These are phyloP conservation scores for Aspergillus jensenii DNA, from an alignment of 2,329 filamentous ascomycete species.

Conservation along the genomic window DNA sequence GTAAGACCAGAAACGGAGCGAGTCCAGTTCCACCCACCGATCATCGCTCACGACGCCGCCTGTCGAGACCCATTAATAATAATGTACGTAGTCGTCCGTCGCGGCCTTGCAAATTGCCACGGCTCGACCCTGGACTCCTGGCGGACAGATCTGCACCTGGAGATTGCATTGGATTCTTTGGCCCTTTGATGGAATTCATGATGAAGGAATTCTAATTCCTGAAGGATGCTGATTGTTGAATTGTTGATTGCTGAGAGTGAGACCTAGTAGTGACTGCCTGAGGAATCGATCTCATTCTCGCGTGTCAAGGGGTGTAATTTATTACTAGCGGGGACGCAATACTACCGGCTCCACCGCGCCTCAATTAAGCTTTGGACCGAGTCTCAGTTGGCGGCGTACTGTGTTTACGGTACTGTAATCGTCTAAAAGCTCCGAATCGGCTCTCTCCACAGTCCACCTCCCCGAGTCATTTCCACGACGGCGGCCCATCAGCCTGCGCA, in stretches of 20 bases:
- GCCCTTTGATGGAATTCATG: no score
- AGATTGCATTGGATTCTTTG: conserved; percentile 7
- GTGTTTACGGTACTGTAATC: background rate
- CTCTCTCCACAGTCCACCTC: conserved; percentile 10
- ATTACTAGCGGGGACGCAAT: background rate
- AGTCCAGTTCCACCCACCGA: conserved; percentile 3
- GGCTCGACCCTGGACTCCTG: background rate
- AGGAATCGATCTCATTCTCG: background rate
- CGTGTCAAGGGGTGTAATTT: background rate
- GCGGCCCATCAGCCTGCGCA: conserved; percentile 11
- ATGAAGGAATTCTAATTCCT: no score
- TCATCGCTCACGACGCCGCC: background rate
- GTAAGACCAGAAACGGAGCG: conserved; percentile 19
- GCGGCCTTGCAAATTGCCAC: conserved; percentile 2
- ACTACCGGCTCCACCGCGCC: conserved; percentile 13
- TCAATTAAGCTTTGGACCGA: conserved; percentile 28
- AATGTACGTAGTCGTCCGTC: background rate
- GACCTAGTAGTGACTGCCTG: background rate
- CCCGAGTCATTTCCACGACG: conserved; percentile 15
- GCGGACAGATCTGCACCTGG: conserved; percentile 23
- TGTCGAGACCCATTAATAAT: conserved; percentile 11
- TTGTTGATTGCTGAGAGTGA: no score
- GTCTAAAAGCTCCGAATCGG: conserved; percentile 6
- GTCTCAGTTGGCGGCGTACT: conserved; percentile 19
- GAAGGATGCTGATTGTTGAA: no score